Evolutionary conservation across 2,329 filamentous ascomycete genomes (phyloP).

Genomic region (Pseudogymnoascus sp.): DNA sequence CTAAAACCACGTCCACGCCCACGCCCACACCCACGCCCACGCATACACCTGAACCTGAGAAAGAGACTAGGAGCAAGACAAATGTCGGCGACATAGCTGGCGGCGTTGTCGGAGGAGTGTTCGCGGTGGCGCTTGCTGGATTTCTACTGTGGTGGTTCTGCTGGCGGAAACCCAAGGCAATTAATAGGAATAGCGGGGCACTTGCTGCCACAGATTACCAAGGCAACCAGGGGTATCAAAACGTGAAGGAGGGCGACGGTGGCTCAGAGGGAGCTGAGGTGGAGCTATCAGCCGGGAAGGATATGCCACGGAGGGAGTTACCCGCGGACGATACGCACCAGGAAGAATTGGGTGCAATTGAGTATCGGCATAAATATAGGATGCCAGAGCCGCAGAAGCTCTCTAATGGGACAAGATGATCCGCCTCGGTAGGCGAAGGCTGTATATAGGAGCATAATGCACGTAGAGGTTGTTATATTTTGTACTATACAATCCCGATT

Average conservation of each 20-base stretch:
- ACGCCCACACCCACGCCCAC: background rate
- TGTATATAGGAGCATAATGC: background rate
- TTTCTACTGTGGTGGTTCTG: slow-evolving; percentile 85
- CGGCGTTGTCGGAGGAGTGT: slow-evolving; percentile 79
- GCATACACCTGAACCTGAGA: background rate
- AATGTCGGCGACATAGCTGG: slow-evolving; percentile 83
- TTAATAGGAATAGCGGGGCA: background rate
- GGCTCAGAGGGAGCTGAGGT: background rate
- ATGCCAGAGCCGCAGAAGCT: background rate
- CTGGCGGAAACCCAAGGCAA: background rate
- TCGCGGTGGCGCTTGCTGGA: slow-evolving; percentile 63
- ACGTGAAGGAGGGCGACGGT: background rate
- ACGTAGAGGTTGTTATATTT: background rate
- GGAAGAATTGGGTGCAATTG: background rate
- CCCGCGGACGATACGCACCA: background rate
- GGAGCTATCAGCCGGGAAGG: background rate
- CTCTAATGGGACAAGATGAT: background rate
- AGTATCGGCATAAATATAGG: background rate
- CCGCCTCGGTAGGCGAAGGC: background rate
- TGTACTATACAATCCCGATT: background rate
- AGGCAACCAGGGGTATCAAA: background rate
- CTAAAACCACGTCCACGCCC: background rate
- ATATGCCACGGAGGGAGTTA: background rate
- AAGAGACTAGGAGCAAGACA: slow-evolving; percentile 25
- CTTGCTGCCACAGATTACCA: background rate